Base-by-base conservation (phyloP, 805 yeast genomes). In the Lachancea dasiensis region DNA sequence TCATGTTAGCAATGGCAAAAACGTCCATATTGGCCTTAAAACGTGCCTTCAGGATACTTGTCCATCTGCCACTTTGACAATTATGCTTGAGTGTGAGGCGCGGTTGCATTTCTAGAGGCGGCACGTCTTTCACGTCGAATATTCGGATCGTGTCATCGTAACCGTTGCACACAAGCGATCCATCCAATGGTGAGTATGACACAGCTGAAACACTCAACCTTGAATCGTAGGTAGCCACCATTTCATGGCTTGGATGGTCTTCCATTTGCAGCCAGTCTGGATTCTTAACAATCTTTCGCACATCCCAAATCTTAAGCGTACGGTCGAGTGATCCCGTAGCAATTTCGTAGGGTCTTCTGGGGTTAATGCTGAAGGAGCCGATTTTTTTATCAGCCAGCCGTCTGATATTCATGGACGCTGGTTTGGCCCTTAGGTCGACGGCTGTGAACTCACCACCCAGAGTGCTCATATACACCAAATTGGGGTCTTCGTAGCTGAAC, bases 31-130 rank as follows among this genome's bases (percentile, higher is more conserved):
- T 63, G 2, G 62, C 58, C 44, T 92, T 97, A 94, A 97, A 90
- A 52, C 78, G 73, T 0, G 96, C 79, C 50, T 90, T 86, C 40
- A 90, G 64, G 32, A 90, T 90, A 1, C 95, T 80, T 0, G 92
- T 95, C 98, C 98, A 90, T 47, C 95, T 69, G 0, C 98, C 98
- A 0, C 96, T 83, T 60, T 90, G 95, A 63, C 98, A 92, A 53
- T 92, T 92, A 56, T 92, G 98, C 39, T 74, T 75, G 34, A 90
- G 68, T 7, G 76, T 75, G 19, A 75, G 70, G 20, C 69, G 54
- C 0, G 95, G 95, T n/a, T 51, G 56, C 23, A 86, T 49, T 36
- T 70, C 72, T 10, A 50, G 41, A 9, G 56, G 31, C 1, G 40
- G 31, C 27, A 35, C 39, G 2, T 29, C 23, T 5, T 45, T 58